These are phyloP conservation scores for Pichia nanzhaoensis DNA, from an alignment of 805 yeast genomes.

Conservation along the genomic window DNA sequence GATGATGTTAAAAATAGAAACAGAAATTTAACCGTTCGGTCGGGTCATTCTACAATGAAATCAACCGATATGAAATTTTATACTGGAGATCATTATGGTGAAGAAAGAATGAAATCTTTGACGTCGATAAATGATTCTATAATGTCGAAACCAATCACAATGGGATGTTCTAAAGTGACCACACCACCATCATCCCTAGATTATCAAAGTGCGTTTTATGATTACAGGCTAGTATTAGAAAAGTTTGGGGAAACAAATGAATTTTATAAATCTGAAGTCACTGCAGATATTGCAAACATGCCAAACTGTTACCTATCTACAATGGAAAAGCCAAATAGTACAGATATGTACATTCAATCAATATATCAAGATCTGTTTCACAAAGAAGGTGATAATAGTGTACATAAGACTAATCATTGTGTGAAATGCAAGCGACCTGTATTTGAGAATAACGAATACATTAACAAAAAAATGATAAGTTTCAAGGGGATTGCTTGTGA, in stretches of 20 bases:
- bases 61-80: not conserved
- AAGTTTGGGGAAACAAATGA: not conserved
- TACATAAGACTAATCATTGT: not conserved
- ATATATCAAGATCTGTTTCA: not conserved
- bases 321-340: not conserved
- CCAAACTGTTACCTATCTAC: not conserved
- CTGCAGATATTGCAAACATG: not conserved
- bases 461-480: not conserved
- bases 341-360: constrained; percentile 5
- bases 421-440: not conserved
- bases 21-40: too few species aligned
- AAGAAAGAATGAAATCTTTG: not conserved
- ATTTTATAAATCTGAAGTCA: not conserved
- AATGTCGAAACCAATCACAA: not conserved
- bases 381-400: not conserved
- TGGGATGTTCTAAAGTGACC: not conserved
- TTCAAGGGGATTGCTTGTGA: constrained; percentile 4
- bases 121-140: not conserved
- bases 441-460: not conserved
- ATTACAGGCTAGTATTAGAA: constrained; percentile 4
- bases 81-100: not conserved
- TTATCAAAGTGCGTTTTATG: constrained; percentile 6
- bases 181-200: constrained; percentile 8
- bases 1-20: not conserved
- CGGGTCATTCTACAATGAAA: not conserved